These are phyloP conservation scores for Pezicula rhizophila DNA, from an alignment of 2,329 filamentous ascomycete species.

Conservation along the genomic window DNA sequence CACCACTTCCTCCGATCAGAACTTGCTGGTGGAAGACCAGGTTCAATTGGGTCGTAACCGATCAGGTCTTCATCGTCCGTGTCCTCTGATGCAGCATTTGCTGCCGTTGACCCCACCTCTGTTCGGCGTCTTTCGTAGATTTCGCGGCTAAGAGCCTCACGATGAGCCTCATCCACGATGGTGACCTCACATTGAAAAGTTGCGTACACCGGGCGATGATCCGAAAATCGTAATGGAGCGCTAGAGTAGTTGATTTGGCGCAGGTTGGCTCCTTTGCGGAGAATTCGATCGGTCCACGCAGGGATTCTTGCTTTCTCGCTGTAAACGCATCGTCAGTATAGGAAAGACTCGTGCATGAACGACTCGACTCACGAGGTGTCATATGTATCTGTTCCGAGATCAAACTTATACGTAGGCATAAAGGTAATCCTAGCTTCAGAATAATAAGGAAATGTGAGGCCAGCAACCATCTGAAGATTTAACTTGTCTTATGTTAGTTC, in stretches of 20 bases:
- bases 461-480: slow-evolving; percentile 94
- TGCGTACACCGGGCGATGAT: slow-evolving; percentile 93
- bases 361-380: slow-evolving; percentile 69
- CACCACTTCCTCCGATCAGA: slow-evolving; percentile 67
- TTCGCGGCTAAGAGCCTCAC: slow-evolving; percentile 65
- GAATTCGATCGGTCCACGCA: slow-evolving; percentile 92
- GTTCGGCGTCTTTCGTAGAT: slow-evolving; percentile 65
- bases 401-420: slow-evolving; percentile 91
- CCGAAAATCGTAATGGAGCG: slow-evolving; percentile 81
- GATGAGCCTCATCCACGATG: slow-evolving; percentile 68
- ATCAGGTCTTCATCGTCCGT: slow-evolving; percentile 73
- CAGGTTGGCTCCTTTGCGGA: slow-evolving; percentile 79
- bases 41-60: slow-evolving; percentile 76
- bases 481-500: slow-evolving; percentile 43
- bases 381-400: slow-evolving; percentile 81
- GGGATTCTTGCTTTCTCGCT: slow-evolving; percentile 91
- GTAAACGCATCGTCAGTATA: slow-evolving; percentile 29
- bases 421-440: slow-evolving; percentile 86
- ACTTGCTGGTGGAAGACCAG: slow-evolving; percentile 64
- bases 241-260: slow-evolving; percentile 77
- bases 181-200: slow-evolving; percentile 79
- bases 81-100: slow-evolving; percentile 54
- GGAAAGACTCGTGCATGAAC: background rate
- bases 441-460: slow-evolving; percentile 83
- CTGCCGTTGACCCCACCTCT: slow-evolving; percentile 59